phyloP scores from a whole-genome alignment of 2,329 filamentous ascomycete species.

The Fragosphaeria purpurea region DNA sequence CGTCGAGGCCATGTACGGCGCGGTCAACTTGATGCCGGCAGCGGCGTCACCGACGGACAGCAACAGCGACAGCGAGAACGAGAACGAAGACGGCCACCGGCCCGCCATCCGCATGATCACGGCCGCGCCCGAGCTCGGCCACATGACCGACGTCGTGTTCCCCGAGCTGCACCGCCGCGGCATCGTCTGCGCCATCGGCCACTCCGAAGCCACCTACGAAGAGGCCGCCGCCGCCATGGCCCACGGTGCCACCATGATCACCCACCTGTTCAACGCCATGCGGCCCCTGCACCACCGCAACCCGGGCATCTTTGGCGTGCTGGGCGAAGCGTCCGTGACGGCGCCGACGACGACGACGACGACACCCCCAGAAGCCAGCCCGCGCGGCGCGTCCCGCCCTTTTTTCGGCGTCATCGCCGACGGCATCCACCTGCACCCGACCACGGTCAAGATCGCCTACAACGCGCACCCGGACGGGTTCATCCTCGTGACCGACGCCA shows the following conservation, averaged over 20 bases:
- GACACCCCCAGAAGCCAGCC: too few relatives aligned
- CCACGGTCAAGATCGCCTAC: conserved; percentile 80
- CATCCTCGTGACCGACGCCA: conserved; percentile 85
- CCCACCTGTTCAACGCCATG: conserved; percentile 93
- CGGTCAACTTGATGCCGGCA: conserved; percentile 47
- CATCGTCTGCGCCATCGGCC: conserved; percentile 73
- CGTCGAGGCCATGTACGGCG: conserved; percentile 62
- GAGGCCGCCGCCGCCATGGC: conserved; percentile 61
- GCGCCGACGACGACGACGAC: conserved; percentile 21
- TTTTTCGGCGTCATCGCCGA: conserved; percentile 88
- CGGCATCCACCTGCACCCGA: conserved; percentile 81
- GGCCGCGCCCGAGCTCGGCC: conserved; percentile 69
- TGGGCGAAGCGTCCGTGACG: conserved; percentile 44
- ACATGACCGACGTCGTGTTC: conserved; percentile 56
- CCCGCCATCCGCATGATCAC: conserved; percentile 68
- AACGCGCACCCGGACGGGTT: conserved; percentile 76
- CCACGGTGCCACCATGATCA: conserved; percentile 80
- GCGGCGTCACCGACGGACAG: conserved; percentile 12
- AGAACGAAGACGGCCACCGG: conserved; percentile 14
- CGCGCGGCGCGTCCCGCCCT: conserved; percentile 50
- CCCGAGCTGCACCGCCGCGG: conserved; percentile 52
- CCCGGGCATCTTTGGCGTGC: conserved; percentile 77
- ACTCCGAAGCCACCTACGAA: conserved; percentile 81
- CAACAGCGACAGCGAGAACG: neutral
- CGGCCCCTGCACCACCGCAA: conserved; percentile 81